Evolutionary conservation across 768 basidiomycete species (phyloP).

Genomic region (Lactarius evosmus): DNA sequence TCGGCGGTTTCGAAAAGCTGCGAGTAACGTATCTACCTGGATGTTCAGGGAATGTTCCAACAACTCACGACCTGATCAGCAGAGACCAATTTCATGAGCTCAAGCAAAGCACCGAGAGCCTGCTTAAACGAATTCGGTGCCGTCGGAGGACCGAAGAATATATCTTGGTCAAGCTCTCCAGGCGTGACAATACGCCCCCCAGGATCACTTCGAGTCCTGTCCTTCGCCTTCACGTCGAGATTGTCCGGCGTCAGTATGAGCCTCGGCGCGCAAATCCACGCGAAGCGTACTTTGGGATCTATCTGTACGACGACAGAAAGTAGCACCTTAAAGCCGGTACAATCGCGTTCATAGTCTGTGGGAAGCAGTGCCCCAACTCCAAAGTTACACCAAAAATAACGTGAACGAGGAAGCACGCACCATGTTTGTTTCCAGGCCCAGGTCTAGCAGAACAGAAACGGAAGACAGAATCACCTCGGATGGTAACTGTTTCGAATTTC

Average conservation of each 20-base stretch:
- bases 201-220: not conserved
- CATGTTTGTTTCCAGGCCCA: constrained; percentile 9
- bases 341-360: constrained; percentile 5
- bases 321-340: not conserved
- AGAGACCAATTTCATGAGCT: constrained; percentile 2
- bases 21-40: not conserved
- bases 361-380: not conserved
- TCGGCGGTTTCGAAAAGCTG: not conserved
- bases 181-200: not conserved
- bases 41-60: not conserved
- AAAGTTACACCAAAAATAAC: too few species aligned
- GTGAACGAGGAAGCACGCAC: not conserved
- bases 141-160: constrained; percentile 5
- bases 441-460: constrained; percentile 3
- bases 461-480: constrained; percentile 5
- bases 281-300: constrained; percentile 1
- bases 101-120: not conserved
- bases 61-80: not conserved
- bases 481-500: constrained; percentile 1
- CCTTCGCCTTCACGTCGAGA: not conserved
- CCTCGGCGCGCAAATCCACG: not conserved
- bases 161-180: not conserved
- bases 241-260: not conserved
- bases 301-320: constrained; percentile 3
- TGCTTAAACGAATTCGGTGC: constrained; percentile 7